Evolutionary conservation across 768 basidiomycete species (phyloP), one percentile per base, ranked within the genome.

Genomic region (Trametes cubensis): DNA sequence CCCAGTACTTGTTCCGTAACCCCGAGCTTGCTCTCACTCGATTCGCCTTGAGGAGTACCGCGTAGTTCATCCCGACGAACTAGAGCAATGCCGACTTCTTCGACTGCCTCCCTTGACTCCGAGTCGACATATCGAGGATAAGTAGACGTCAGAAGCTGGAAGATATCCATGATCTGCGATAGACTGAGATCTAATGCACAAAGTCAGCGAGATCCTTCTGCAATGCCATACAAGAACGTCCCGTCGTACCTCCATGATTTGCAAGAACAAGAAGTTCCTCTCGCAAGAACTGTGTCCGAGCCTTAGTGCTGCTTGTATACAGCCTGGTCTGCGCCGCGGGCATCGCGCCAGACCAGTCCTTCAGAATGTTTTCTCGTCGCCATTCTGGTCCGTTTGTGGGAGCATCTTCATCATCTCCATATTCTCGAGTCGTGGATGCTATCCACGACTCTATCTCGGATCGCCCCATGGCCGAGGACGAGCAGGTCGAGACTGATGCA

Each of bases 91-190:
- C 83, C 85, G 30, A 93, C 81, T 2, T 76, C 75, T 67, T 92
- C 86, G 0, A 91, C 89, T 2, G 89, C 90, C 58, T 84, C 81
- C 62, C 87, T 80, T 1, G 93, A 95, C 50, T 79, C 70, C 2
- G 80, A 72, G 71, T 95, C 94, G 46, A 84, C 77, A 78, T 94
- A 94, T 67, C 88, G 85, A 17, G 90, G 85, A 73, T 92, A 90
- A 0, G 90, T 94, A 54, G 85, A 75, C 1, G 87, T 89, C 51
- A 95, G 75, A 5, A 94, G 77, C 60, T 80, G 80, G 73, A 95
- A 88, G 25, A 94, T 68, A 69, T 92, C 92, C 74, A 87, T 66
- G 20, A 77, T 78, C 69, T 90, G 88, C 0, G 83, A 77, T 53
- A 87, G 73, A 39, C 74, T 76, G 55, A 91, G 75, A 68, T 87